These are phyloP conservation scores for Mycena haematopus DNA, from an alignment of 768 basidiomycete genomes.

Conservation along the genomic window DNA sequence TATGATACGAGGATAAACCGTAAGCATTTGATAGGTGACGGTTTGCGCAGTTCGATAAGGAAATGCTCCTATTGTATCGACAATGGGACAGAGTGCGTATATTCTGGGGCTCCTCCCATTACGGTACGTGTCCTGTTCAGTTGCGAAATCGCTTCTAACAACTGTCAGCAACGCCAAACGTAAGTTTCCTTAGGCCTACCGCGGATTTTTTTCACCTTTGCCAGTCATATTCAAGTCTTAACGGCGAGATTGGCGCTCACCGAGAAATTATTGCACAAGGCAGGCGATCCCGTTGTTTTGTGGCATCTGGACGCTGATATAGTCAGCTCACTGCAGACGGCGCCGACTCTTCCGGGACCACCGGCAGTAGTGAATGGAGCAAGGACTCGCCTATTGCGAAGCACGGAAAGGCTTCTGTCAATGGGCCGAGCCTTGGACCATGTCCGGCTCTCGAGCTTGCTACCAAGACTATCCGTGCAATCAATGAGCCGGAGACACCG, in stretches of 20 bases:
- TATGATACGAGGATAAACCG: background rate
- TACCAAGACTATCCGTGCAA: conserved; percentile 2
- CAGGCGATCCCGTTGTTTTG: background rate
- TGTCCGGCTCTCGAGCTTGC: conserved; percentile 11
- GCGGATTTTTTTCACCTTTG: background rate
- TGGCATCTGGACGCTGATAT: background rate
- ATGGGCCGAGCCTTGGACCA: background rate
- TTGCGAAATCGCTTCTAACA: background rate
- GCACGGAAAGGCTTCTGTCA: background rate
- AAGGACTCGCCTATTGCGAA: conserved; percentile 7
- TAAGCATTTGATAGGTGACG: conserved; percentile 11
- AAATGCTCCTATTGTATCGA: conserved; percentile 14
- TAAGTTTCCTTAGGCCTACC: background rate
- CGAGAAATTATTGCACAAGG: conserved; percentile 17
- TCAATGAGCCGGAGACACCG: background rate
- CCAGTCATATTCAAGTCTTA: conserved; percentile 7
- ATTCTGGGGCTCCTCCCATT: conserved; percentile 6
- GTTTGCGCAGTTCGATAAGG: conserved; percentile 6
- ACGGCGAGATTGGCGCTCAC: conserved; percentile 13
- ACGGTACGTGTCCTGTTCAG: background rate
- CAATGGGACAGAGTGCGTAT: conserved; percentile 11
- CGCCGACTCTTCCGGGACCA: background rate
- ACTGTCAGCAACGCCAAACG: conserved; percentile 13
- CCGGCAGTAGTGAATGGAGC: conserved; percentile 10
- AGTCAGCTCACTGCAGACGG: conserved; percentile 1